Conservation (phyloP, 2,329 filamentous ascomycete genomes). For the Paramyrothecium roridum region DNA sequence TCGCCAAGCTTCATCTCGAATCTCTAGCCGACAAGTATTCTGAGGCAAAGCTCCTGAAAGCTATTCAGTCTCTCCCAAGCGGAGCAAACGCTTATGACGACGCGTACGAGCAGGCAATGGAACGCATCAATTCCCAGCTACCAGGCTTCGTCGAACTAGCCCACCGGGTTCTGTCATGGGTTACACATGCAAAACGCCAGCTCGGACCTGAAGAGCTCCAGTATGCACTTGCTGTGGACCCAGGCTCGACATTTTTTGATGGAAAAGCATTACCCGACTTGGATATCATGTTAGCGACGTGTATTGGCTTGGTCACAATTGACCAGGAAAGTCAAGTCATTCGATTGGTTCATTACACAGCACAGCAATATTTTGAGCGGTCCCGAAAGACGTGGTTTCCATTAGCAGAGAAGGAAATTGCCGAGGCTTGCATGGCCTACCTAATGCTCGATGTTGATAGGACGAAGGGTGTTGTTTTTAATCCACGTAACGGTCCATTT, state of each 20-base stretch:
- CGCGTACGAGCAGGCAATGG: slow-evolving; percentile 38
- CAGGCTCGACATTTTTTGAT: slow-evolving; percentile 21
- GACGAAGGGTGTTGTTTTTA: neutral
- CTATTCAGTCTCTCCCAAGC: slow-evolving; percentile 15
- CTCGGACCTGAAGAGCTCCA: slow-evolving; percentile 32
- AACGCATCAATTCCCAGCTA: slow-evolving; percentile 36
- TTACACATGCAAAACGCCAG: slow-evolving; percentile 30
- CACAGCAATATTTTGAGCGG: slow-evolving; percentile 39
- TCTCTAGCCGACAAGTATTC: slow-evolving; percentile 15
- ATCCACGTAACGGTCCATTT: neutral
- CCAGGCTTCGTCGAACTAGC: slow-evolving; percentile 29
- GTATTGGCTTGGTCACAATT: slow-evolving; percentile 37
- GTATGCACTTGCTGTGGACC: slow-evolving; percentile 37
- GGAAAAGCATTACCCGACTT: slow-evolving; percentile 28
- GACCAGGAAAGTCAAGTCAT: slow-evolving; percentile 34
- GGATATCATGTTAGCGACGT: slow-evolving; percentile 31
- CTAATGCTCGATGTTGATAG: slow-evolving; percentile 20
- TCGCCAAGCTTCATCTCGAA: slow-evolving; percentile 14
- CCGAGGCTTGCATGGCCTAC: slow-evolving; percentile 29
- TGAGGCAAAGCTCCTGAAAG: slow-evolving; percentile 23
- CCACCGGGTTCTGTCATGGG: slow-evolving; percentile 34
- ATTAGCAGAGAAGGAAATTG: slow-evolving; percentile 20
- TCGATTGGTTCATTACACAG: slow-evolving; percentile 41
- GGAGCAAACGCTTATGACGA: slow-evolving; percentile 20
- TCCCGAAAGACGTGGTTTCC: slow-evolving; percentile 25